Percentiles rank a stretch among this genome's conserved stretches.
Conservation (phyloP, 371 early-diverging fungal species). For the Dipsacomyces acuminosporus region DNA sequence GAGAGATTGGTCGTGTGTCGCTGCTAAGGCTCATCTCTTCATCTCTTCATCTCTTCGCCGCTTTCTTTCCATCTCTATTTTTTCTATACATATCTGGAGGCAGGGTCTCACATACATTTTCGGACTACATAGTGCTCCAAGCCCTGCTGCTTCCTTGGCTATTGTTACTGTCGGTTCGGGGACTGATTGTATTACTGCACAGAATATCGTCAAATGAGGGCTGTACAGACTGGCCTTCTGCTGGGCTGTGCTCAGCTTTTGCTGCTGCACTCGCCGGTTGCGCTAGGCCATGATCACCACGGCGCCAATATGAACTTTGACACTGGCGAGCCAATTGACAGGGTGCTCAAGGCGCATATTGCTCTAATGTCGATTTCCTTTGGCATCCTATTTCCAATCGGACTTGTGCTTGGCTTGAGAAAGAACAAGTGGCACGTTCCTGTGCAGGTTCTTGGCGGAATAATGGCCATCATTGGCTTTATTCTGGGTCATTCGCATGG, state of each 20-base stretch:
- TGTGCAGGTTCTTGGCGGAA: conserved; percentile 53
- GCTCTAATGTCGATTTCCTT: conserved; percentile 43
- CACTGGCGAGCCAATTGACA: conserved; percentile 45
- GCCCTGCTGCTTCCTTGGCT: no score
- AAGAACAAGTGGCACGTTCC: conserved; percentile 62
- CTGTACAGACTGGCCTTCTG: background rate
- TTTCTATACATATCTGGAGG: no score
- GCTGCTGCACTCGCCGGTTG: conserved; percentile 2
- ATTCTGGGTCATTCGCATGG: conserved; percentile 59
- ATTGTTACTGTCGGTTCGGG: no score
- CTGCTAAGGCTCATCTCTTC: no score
- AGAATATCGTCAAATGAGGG: no score
- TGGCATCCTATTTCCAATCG: conserved; percentile 49
- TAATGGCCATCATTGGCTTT: conserved; percentile 53
- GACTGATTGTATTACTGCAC: no score
- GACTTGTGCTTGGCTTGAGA: conserved; percentile 58
- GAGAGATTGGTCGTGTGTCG: no score
- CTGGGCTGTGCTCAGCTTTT: background rate
- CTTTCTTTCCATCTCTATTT: no score
- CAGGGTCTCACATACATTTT: no score
- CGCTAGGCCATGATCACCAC: conserved; percentile 35
- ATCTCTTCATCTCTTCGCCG: no score
- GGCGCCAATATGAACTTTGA: conserved; percentile 43
- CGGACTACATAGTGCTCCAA: no score
- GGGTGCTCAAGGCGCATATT: conserved; percentile 43